Evolutionary conservation across 2,329 filamentous ascomycete genomes (phyloP).

Genomic region (Fusarium papillatum): DNA sequence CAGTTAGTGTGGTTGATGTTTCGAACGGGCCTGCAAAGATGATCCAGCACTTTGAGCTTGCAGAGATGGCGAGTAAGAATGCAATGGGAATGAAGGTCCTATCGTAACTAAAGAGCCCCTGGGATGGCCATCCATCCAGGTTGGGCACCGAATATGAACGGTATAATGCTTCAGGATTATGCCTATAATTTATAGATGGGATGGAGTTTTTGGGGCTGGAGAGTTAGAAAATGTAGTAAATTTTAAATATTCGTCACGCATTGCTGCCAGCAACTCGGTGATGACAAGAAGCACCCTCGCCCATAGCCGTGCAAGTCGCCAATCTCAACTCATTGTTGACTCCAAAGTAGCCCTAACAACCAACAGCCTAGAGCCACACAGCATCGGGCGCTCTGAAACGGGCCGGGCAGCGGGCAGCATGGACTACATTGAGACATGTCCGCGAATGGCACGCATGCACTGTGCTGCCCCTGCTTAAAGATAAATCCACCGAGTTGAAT

Average conservation of each 20-base stretch:
- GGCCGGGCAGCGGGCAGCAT: neutral
- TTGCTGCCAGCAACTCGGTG: neutral
- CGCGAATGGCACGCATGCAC: neutral
- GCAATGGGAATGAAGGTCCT: conserved; percentile 1
- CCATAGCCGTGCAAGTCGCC: neutral
- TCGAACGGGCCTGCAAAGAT: conserved; percentile 32
- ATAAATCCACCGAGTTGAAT: neutral
- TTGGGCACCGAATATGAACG: neutral
- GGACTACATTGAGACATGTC: neutral
- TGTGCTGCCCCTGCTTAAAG: neutral
- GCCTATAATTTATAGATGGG: neutral
- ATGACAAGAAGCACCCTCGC: neutral
- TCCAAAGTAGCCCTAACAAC: too few species aligned
- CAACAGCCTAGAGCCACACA: too few species aligned
- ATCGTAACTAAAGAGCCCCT: neutral
- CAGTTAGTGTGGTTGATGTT: conserved; percentile 55
- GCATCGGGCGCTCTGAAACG: neutral
- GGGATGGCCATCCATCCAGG: rapidly evolving
- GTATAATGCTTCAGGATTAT: neutral
- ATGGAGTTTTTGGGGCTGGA: too few species aligned
- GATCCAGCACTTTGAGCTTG: conserved; percentile 50
- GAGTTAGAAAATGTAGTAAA: too few species aligned
- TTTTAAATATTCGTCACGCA: neutral
- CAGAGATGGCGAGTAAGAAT: conserved; percentile 27
- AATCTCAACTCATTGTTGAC: too few species aligned